Conservation (phyloP, 352 stramenopile genomes). For the Chrysophaeum taylorii region DNA sequence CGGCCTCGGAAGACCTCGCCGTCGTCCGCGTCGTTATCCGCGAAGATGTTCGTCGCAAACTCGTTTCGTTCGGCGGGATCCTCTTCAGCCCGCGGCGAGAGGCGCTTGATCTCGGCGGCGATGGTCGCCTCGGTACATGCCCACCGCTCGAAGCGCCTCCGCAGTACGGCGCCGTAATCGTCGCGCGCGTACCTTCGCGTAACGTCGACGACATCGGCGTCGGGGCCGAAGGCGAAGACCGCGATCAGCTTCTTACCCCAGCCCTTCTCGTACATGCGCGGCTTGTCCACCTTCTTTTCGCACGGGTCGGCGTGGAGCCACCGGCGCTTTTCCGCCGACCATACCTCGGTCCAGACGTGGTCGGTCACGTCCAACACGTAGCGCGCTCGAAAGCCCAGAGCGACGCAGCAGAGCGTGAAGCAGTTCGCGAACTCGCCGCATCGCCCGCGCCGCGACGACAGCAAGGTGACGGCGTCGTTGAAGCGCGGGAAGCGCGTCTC, state of each 20-base stretch:
- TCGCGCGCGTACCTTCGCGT: conserved; percentile 46
- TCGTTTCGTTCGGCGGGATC: too few species aligned
- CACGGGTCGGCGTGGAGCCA: conserved; percentile 87
- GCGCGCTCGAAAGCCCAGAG: conserved; percentile 67
- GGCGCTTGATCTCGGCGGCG: background rate
- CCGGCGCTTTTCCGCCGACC: conserved; percentile 45
- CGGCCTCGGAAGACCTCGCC: background rate
- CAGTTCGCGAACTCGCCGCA: conserved; percentile 76
- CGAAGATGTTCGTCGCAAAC: too few species aligned
- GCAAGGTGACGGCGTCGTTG: conserved; percentile 60
- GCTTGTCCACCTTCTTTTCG: conserved; percentile 77
- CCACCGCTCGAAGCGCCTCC: background rate
- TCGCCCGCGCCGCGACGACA: conserved; percentile 57
- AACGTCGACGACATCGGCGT: conserved; percentile 76
- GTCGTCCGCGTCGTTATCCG: too few species aligned
- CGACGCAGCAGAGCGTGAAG: conserved; percentile 65
- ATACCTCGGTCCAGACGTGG: conserved; percentile 88
- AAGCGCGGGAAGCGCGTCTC: conserved; percentile 61
- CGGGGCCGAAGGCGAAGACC: conserved; percentile 62
- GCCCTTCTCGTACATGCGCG: conserved; percentile 82
- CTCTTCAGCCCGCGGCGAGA: too few species aligned
- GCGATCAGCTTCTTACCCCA: conserved; percentile 83
- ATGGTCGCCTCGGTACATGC: background rate
- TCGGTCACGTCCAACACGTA: conserved; percentile 86
- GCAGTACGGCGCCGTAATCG: background rate